Evolutionary conservation across 345 rosid species (phyloP).

Genomic region (Ceriops decandra): DNA sequence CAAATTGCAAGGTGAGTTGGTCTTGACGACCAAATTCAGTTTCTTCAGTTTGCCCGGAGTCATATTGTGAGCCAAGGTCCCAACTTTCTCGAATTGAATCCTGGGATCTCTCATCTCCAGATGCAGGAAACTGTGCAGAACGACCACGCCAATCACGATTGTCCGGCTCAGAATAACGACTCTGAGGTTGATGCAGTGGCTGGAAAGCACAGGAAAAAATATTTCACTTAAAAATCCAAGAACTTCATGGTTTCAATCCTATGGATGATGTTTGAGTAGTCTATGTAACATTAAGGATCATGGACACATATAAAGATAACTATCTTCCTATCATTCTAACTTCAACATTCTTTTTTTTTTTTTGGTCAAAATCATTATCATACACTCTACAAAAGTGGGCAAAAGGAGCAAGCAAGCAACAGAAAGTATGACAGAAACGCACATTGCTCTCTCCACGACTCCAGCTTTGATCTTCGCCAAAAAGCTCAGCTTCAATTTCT

Average conservation of each 20-base stretch:
- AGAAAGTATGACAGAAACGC: constrained; percentile 23
- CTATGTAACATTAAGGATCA: not conserved
- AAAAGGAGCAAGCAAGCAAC: not conserved
- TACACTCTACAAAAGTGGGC: not conserved
- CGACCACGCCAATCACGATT: constrained; percentile 92
- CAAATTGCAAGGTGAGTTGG: constrained; percentile 44
- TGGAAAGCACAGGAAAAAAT: constrained; percentile 20
- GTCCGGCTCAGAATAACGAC: constrained; percentile 73
- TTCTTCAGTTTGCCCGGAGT: constrained; percentile 43
- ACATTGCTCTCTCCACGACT: constrained; percentile 58
- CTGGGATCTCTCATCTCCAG: constrained; percentile 74
- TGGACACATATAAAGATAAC: not conserved
- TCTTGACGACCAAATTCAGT: constrained; percentile 50
- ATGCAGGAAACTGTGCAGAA: constrained; percentile 44
- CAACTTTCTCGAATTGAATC: constrained; percentile 50
- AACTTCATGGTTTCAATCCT: not conserved
- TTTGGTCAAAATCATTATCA: not conserved
- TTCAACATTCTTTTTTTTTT: not conserved
- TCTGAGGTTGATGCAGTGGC: constrained; percentile 48
- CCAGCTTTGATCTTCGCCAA: constrained; percentile 80
- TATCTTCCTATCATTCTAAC: not conserved
- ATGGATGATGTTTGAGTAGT: not conserved
- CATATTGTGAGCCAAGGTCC: constrained; percentile 40
- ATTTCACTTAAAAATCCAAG: not conserved
- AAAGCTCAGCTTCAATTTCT: constrained; percentile 67